A percentile compares a stretch with the other conserved stretches of the same genome.
These are phyloP conservation scores for Pseudomonodictys pantanalensis DNA, from an alignment of 495 filamentous ascomycete species.

Conservation along the genomic window DNA sequence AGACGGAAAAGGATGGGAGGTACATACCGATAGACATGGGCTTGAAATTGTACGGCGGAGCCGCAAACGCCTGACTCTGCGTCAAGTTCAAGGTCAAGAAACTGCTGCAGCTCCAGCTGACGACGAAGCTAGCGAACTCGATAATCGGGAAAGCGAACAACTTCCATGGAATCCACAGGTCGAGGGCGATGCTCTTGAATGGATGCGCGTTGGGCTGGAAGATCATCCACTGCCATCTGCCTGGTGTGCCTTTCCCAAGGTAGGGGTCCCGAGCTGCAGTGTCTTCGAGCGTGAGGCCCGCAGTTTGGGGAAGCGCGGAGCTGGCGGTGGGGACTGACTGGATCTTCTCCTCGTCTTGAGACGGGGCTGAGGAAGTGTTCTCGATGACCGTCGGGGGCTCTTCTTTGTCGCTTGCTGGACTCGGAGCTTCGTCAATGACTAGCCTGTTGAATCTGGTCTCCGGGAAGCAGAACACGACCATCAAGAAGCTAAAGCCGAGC, in stretches of 20 bases:
- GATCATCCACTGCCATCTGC: constrained; percentile 54
- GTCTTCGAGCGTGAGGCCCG: constrained; percentile 31
- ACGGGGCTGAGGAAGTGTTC: constrained; percentile 7
- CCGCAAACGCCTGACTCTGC: constrained; percentile 58
- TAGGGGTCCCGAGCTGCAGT: constrained; percentile 37
- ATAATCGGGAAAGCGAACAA: constrained; percentile 63
- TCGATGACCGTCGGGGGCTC: constrained; percentile 3
- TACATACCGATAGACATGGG: constrained; percentile 48
- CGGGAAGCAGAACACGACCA: constrained; percentile 56
- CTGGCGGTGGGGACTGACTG: constrained; percentile 27
- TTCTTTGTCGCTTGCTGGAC: constrained; percentile 4
- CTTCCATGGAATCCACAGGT: constrained; percentile 54
- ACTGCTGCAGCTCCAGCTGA: constrained; percentile 58
- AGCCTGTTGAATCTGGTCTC: constrained; percentile 60
- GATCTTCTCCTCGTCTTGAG: background rate
- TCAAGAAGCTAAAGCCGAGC: constrained; percentile 47
- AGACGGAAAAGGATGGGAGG: background rate
- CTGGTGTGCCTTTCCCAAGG: constrained; percentile 52
- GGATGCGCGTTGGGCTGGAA: constrained; percentile 47
- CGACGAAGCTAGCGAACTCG: constrained; percentile 58
- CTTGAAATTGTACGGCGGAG: constrained; percentile 58
- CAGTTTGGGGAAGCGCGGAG: constrained; percentile 24
- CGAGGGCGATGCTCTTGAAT: constrained; percentile 45
- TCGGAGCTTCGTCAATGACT: constrained; percentile 29
- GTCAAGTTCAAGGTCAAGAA: constrained; percentile 65